These are phyloP conservation scores for Podosphaera xanthii DNA, from an alignment of 2,329 filamentous ascomycete species.

Conservation along the genomic window DNA sequence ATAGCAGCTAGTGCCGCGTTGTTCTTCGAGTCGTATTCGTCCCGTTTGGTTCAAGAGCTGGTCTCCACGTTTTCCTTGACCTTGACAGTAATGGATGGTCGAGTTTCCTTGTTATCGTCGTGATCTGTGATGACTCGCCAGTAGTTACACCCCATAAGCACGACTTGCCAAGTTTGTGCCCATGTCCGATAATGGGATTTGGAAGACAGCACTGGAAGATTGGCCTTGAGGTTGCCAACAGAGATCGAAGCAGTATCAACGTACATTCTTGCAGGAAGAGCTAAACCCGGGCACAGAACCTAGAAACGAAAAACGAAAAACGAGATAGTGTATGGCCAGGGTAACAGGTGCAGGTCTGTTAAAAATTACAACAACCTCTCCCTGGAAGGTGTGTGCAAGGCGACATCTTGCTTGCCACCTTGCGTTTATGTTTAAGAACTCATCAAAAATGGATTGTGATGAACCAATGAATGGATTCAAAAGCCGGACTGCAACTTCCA, in stretches of 20 bases:
- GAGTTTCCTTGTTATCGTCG: background rate
- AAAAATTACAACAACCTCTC: background rate
- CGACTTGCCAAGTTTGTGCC: background rate
- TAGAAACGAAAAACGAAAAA: background rate
- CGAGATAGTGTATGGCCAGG: background rate
- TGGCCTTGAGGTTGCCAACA: background rate
- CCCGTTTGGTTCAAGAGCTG: background rate
- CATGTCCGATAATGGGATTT: background rate
- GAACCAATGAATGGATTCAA: too few relatives aligned
- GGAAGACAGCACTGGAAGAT: background rate
- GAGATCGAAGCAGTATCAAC: background rate
- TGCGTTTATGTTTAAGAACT: too few relatives aligned
- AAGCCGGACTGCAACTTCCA: too few relatives aligned
- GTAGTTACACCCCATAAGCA: background rate
- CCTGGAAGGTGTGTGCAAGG: too few relatives aligned
- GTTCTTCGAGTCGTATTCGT: background rate
- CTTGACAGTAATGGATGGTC: background rate
- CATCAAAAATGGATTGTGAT: too few relatives aligned
- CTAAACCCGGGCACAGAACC: background rate
- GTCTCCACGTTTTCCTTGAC: background rate
- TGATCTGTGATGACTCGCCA: background rate
- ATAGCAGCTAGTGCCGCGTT: constrained; percentile 1
- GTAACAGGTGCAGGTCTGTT: background rate
- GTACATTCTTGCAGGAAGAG: background rate
- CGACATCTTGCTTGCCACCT: too few relatives aligned